Base-by-base conservation (phyloP, 805 yeast species). In the Kregervanrija delftensis region DNA sequence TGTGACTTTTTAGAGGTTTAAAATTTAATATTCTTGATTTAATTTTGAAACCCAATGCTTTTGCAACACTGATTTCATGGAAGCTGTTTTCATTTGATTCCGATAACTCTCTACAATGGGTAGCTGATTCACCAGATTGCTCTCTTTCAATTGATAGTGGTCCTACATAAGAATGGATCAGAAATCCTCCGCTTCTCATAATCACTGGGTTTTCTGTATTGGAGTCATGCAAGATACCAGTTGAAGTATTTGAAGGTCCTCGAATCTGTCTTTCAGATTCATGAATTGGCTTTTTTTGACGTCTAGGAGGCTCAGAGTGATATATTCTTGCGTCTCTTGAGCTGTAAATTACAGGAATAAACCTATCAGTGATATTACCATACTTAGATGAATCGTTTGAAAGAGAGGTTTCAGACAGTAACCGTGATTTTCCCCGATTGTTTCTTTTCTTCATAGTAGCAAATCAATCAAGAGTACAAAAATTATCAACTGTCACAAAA, bases 41-140 rank as follows among this genome's bases (percentile, higher is more conserved):
- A 5, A 61, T 51, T n/a, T 56, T 58, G 42, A 74, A 66, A 3
- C 77, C 75, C 33, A 79, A 58, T 0, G 82, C 81, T 31, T 65
- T 69, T 1, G 81, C 80, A 12, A 78, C 71, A 14, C 60, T 58
- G 5, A 62, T 67, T 37, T 67, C 59, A 39, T 69, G 72, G 13
- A 47, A 42, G 41, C 28, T 22, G 6, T 22, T 22, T 4, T 11
- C 14, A 31, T 14, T 38, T 15, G 38, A 12, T 22, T 36, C 28
- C 8, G 31, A 3, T 2, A 13, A 8, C 10, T 17, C 9, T 22
- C 22, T 2, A 31, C 22, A 11, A 40, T 8, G 8, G 3, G 11
- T 13, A 16, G 11, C 4, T 32, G 41, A 13, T 11, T 22, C 8
- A 13, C 32, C n/a, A 1, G 8, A 3, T 9, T 30, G 31, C 16